phyloP scores from a whole-genome alignment of 2,329 filamentous ascomycete species.

The Trematosphaeria pertusa region DNA sequence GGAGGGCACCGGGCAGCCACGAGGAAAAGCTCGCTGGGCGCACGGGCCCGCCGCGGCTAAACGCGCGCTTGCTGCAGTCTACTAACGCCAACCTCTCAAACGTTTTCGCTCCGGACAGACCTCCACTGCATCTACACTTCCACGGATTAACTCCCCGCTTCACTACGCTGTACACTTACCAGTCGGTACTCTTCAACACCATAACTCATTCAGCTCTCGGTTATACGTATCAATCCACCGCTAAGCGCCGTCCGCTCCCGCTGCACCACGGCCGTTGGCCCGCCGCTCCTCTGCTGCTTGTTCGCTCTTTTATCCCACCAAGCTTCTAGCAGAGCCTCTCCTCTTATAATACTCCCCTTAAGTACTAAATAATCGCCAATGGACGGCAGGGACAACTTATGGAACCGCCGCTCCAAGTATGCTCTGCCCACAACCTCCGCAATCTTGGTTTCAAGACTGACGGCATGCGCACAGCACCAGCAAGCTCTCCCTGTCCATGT shows the following conservation, averaged over 20 bases:
- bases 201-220: no score
- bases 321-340: slow-evolving; percentile 32
- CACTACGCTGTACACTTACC: no score
- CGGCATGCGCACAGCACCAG: slow-evolving; percentile 65
- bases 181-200: no score
- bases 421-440: slow-evolving; percentile 41
- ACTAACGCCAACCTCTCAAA: slow-evolving; percentile 34
- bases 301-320: slow-evolving; percentile 45
- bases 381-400: slow-evolving; percentile 60
- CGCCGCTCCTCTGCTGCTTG: slow-evolving; percentile 37
- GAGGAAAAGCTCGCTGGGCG: slow-evolving; percentile 30
- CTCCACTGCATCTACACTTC: no score
- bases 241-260: slow-evolving; percentile 8
- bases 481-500: slow-evolving; percentile 90
- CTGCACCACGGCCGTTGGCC: slow-evolving; percentile 29
- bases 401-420: slow-evolving; percentile 86
- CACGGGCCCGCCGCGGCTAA: slow-evolving; percentile 22
- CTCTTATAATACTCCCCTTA: slow-evolving; percentile 13
- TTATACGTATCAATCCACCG: no score
- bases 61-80: slow-evolving; percentile 24
- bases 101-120: slow-evolving; percentile 34
- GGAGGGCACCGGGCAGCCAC: slow-evolving; percentile 20
- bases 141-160: no score
- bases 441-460: slow-evolving; percentile 29
- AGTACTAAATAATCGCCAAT: slow-evolving; percentile 40